Base-by-base conservation (phyloP, 1,284 basidiomycete species). In the Cryptococcus sp. region DNA sequence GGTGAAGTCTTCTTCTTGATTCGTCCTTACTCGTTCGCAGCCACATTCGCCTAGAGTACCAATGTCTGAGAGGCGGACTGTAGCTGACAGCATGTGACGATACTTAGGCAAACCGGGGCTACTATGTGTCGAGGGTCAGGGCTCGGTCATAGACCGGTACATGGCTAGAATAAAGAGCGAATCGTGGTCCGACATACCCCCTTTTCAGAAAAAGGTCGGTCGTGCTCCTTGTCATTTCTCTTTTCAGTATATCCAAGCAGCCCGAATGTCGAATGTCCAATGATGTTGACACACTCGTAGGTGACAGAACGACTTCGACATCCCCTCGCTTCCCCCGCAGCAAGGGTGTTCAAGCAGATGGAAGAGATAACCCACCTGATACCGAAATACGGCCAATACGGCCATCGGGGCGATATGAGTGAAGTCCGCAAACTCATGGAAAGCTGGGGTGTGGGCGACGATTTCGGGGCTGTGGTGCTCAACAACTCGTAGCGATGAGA, bases 181-280 rank as follows among this genome's bases (percentile, higher is more conserved):
- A 51, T 78, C 76, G 27, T 81, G 80, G 80, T 66, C 70, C 10
- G 80, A 81, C 54, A 78, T 81, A 13, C 80, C 80, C 0, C 72
- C 76, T 1, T 79, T 75, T 51, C 80, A 81, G 59, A 80, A 79
- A 60, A 79, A 79, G 67, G 77, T 75, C 43, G 50, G 70, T 63
- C 20, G 17, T 17, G 23, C 47, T 5, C 17, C 22, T n/a, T n/a
- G 22, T 41, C 43, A n/a, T 47, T 3, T 20, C 22, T 22, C 15
- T 16, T 17, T 19, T 7, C 13, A 35, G 30, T 35, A 4, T 35
- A 35, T 13, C 13, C 30, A 10, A 35, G 8, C 30, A 35, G 13
- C 30, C 30, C 30, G 10, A 30, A 30, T 5, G 27, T 30, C 10
- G 27, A 30, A 30, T 30, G 10, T 10, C 5, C 4, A 30, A 30